Evolutionary conservation across 2,329 filamentous ascomycete species (phyloP), one percentile per base, ranked within the genome.

Genomic region (Amauroascus niger): DNA sequence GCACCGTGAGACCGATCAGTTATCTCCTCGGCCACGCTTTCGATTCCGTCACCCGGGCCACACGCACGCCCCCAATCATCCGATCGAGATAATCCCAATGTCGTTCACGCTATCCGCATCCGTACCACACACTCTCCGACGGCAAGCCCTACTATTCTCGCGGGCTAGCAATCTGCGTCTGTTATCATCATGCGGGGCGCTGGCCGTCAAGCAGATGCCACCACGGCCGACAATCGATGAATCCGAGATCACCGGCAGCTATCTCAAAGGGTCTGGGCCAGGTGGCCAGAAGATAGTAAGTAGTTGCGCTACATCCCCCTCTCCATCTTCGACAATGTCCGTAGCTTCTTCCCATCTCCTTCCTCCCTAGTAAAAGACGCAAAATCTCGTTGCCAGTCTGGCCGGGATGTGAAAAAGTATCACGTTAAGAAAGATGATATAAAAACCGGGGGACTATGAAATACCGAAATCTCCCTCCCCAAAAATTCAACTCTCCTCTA

Each of bases 201-300:
- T 59, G 18, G 47, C 58, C 39, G 67, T 69, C 16, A 86, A 85
- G 65, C 79, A 79, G 52, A 75, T 94, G 64, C 90, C 91, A 1
- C 84, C 88, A 5, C 82, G 89, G 3, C 84, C 86, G 13, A 79
- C 82, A 11, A 80, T 93, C 18, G 78, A 83, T 11, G 89, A 95
- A 60, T 74, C 77, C 16, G 89, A 96, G 50, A 82, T 97, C 60
- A 82, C 84, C 54, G 87, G 96, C 65, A 79, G 78, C 40, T 97
- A 94, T 71, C 77, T 98, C 57, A 95, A 93, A 67, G 93, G 93
- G 62, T 87, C 82, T 61, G 93, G 93, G 1, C 91, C 93, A 0
- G 93, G 93, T 22, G 93, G 93, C 0, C 93, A 98, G 67, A 96
- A 96, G 69, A 97, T 97, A 73, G 85, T 88, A 71, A 52, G 74